A percentile compares a stretch with the other conserved stretches of the same genome.
These are phyloP conservation scores for Telopea speciosissima DNA, from an alignment of 177 flowering plant genomes.

Conservation along the genomic window DNA sequence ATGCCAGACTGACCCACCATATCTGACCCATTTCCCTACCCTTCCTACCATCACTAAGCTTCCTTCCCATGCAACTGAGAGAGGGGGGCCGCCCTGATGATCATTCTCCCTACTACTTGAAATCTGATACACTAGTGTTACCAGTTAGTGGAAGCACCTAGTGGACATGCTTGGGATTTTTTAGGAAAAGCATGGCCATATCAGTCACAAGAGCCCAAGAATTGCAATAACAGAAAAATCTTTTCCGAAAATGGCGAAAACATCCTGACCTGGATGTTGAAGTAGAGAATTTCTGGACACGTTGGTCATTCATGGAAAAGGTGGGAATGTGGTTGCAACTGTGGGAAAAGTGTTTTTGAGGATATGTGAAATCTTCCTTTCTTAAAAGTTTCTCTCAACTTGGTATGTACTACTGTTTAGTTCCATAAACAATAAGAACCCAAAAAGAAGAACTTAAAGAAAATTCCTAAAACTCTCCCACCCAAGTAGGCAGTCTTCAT, in stretches of 20 bases:
- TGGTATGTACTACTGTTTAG: conserved; percentile 24
- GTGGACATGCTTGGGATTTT: background rate
- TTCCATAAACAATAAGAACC: conserved; percentile 27
- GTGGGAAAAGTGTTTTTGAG: conserved; percentile 32
- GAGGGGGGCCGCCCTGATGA: conserved; percentile 23
- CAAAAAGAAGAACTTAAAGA: conserved; percentile 28
- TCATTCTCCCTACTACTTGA: conserved; percentile 4
- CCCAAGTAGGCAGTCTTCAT: conserved; percentile 56
- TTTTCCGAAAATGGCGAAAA: conserved; percentile 25
- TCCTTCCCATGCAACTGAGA: conserved; percentile 13
- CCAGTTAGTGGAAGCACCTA: background rate
- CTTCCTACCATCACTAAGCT: conserved; percentile 1
- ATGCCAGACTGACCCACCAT: conserved; percentile 9
- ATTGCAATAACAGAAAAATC: background rate
- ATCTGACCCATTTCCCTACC: conserved; percentile 12
- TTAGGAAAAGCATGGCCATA: background rate
- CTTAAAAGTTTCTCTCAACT: conserved; percentile 30
- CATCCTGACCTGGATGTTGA: conserved; percentile 14
- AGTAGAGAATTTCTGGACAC: conserved; percentile 10
- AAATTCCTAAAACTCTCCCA: conserved; percentile 31
- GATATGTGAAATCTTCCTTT: conserved; percentile 38
- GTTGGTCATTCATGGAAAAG: conserved; percentile 29
- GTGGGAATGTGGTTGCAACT: conserved; percentile 36
- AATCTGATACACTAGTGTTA: background rate
- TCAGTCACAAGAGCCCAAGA: background rate